phyloP scores from a whole-genome alignment of 495 filamentous ascomycete genomes.

The Talaromyces ruber region DNA sequence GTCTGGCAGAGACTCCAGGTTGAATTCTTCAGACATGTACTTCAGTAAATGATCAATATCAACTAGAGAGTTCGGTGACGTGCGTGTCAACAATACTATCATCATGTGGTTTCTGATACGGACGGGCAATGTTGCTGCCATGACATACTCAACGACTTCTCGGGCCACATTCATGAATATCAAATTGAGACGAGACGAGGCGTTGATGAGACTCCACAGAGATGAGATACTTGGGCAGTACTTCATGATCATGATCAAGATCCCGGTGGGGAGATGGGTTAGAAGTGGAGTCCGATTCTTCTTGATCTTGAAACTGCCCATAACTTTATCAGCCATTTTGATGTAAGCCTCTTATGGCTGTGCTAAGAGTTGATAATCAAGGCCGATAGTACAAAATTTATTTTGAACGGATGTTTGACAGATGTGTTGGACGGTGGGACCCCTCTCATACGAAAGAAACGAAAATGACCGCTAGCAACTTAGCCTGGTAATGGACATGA shows the following conservation, averaged over 20 bases:
- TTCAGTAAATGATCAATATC: background rate
- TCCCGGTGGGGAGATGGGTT: background rate
- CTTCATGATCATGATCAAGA: background rate
- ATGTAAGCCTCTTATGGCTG: background rate
- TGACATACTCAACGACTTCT: background rate
- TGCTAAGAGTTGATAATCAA: background rate
- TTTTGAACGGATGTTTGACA: background rate
- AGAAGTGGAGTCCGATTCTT: background rate
- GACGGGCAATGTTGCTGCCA: background rate
- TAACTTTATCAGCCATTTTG: background rate
- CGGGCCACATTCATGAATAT: background rate
- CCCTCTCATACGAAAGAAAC: background rate
- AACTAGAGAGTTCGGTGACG: background rate
- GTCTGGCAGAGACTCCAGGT: background rate
- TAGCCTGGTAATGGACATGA: too few relatives aligned
- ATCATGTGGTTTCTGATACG: background rate
- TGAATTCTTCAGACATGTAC: background rate
- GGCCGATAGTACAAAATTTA: background rate
- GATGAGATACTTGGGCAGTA: background rate
- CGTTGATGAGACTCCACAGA: background rate
- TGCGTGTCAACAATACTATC: background rate
- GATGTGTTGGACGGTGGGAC: background rate
- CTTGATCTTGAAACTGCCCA: background rate
- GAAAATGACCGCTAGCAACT: background rate
- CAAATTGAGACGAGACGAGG: background rate